These are phyloP conservation scores for Trichoderma sp. DNA, from an alignment of 2,329 filamentous ascomycete species.

Conservation along the genomic window DNA sequence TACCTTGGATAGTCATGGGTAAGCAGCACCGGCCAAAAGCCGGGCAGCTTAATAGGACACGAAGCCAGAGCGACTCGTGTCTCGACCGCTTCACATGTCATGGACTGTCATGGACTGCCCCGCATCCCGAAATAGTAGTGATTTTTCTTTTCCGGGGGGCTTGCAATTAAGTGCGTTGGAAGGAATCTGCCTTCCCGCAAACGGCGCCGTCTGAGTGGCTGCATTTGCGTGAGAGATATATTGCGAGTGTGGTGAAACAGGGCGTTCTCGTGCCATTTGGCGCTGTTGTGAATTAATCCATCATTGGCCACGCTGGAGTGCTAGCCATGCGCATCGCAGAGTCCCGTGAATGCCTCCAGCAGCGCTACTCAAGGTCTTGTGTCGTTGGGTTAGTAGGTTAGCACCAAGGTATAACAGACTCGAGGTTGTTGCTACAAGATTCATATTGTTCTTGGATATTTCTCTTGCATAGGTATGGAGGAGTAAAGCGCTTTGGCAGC, in stretches of 20 bases:
- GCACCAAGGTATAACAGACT: neutral
- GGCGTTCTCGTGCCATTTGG: neutral
- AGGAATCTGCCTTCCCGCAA: neutral
- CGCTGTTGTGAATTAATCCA: neutral
- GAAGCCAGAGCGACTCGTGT: neutral
- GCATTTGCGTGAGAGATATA: constrained; percentile 7
- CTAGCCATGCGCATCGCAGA: neutral
- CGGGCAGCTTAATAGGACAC: neutral
- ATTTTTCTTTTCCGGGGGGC: neutral
- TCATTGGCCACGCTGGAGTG: neutral
- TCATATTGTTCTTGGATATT: too few relatives aligned
- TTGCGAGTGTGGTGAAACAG: constrained; percentile 9
- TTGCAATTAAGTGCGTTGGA: neutral
- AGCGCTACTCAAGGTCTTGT: neutral
- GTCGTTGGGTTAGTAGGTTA: neutral
- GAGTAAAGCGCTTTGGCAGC: neutral
- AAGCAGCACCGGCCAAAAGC: too few relatives aligned
- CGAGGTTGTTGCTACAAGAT: neutral
- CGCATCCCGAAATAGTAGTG: neutral
- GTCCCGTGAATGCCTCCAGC: neutral
- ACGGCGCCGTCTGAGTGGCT: neutral
- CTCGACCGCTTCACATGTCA: neutral
- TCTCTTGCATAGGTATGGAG: neutral
- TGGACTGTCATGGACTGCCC: neutral
- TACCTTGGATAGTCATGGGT: too few relatives aligned